phyloP scores from a whole-genome alignment of 2,329 filamentous ascomycete species.

The Trichoderma hamatum region DNA sequence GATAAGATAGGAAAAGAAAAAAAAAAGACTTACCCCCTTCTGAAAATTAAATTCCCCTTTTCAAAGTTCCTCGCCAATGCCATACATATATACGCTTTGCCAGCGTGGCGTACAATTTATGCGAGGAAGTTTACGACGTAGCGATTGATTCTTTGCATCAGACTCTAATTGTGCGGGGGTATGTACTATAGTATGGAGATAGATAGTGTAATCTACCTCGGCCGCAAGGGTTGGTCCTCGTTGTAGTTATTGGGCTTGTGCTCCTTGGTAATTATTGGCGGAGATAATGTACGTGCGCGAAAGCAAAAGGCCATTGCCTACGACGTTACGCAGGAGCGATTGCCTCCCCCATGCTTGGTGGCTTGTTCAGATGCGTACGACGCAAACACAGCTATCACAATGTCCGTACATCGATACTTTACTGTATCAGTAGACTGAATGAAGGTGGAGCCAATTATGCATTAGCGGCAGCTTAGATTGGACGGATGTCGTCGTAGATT shows the following conservation, averaged over 20 bases:
- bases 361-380: neutral
- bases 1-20: neutral
- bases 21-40: neutral
- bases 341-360: neutral
- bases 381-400: neutral
- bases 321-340: neutral
- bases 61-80: neutral
- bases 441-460: neutral
- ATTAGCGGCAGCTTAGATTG: neutral
- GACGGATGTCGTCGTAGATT: slow-evolving; percentile 5
- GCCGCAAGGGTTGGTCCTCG: neutral
- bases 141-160: neutral
- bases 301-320: neutral
- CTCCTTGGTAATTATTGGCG: no score
- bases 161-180: neutral
- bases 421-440: neutral
- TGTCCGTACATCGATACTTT: neutral
- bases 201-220: neutral
- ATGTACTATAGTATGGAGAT: no score
- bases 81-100: no score
- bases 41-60: neutral
- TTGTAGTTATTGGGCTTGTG: neutral
- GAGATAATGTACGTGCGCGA: neutral
- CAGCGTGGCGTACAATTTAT: no score
- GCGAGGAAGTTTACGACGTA: no score